Evolutionary conservation across 148 eudicot genomes (phyloP).

Genomic region (Chenopodium suecicum): DNA sequence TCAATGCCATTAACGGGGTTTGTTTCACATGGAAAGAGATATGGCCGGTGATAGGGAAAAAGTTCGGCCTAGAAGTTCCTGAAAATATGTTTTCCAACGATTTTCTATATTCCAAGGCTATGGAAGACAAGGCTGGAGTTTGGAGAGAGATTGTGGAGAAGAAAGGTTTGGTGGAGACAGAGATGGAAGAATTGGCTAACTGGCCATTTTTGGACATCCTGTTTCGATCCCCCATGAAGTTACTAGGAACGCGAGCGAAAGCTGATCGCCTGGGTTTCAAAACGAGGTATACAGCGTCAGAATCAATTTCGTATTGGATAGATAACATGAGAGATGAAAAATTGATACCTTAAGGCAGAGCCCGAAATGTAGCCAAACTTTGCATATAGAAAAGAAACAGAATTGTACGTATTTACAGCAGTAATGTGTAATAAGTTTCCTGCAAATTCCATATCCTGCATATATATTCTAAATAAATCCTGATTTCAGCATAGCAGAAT

Average conservation of each 20-base stretch:
- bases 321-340: conserved; percentile 69
- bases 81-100: conserved; percentile 31
- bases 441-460: conserved; percentile 9
- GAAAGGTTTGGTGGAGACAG: conserved; percentile 48
- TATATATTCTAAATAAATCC: conserved; percentile 5
- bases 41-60: conserved; percentile 59
- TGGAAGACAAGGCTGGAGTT: conserved; percentile 53
- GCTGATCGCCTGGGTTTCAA: conserved; percentile 59
- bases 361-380: conserved; percentile 4
- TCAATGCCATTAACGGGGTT: conserved; percentile 66
- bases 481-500: not conserved
- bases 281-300: conserved; percentile 48
- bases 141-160: conserved; percentile 70
- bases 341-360: conserved; percentile 49
- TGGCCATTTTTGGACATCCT: conserved; percentile 68
- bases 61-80: conserved; percentile 45
- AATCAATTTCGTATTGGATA: conserved; percentile 73
- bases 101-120: conserved; percentile 38
- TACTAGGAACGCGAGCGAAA: conserved; percentile 60
- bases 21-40: conserved; percentile 67
- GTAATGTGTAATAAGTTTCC: not conserved
- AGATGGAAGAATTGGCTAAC: conserved; percentile 74
- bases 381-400: conserved; percentile 8
- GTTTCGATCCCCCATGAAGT: conserved; percentile 68
- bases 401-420: not conserved